These are phyloP conservation scores for Chlamydomonas sphaeroides DNA, from an alignment of 139 green algal genomes.

Conservation along the genomic window DNA sequence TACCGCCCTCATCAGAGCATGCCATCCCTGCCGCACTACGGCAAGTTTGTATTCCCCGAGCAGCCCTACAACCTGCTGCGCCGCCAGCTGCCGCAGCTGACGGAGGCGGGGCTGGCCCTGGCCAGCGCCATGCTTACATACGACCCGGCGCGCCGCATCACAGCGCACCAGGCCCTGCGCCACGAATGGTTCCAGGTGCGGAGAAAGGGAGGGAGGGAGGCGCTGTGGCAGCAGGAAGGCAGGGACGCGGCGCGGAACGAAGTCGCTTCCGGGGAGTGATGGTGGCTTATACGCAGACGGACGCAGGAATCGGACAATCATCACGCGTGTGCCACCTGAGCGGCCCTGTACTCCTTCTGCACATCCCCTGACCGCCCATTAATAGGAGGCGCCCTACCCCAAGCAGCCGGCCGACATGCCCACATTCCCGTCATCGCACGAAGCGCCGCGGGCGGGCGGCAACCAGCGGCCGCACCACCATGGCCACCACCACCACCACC, in stretches of 20 bases:
- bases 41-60: slow-evolving; percentile 57
- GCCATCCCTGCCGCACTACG: slow-evolving; percentile 41
- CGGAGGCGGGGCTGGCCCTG: slow-evolving; percentile 58
- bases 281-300: too few species aligned
- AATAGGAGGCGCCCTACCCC: slow-evolving; percentile 67
- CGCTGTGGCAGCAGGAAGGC: not conserved
- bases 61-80: slow-evolving; percentile 82
- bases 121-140: slow-evolving; percentile 72
- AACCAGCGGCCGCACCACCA: not conserved
- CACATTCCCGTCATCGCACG: slow-evolving; percentile 66
- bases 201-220: not conserved
- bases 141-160: slow-evolving; percentile 61
- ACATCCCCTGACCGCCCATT: not conserved
- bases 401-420: slow-evolving; percentile 70
- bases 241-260: not conserved
- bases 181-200: slow-evolving; percentile 69
- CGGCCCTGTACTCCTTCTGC: too few species aligned
- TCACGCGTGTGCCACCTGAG: too few species aligned
- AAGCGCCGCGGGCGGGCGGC: slow-evolving; percentile 6
- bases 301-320: too few species aligned
- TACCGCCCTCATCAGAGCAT: slow-evolving; percentile 50
- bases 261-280: too few species aligned
- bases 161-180: slow-evolving; percentile 56
- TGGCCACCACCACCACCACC: not conserved
- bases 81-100: slow-evolving; percentile 55